Base-by-base conservation (phyloP, 257 asterid species). In the Pogostemon cablin region DNA sequence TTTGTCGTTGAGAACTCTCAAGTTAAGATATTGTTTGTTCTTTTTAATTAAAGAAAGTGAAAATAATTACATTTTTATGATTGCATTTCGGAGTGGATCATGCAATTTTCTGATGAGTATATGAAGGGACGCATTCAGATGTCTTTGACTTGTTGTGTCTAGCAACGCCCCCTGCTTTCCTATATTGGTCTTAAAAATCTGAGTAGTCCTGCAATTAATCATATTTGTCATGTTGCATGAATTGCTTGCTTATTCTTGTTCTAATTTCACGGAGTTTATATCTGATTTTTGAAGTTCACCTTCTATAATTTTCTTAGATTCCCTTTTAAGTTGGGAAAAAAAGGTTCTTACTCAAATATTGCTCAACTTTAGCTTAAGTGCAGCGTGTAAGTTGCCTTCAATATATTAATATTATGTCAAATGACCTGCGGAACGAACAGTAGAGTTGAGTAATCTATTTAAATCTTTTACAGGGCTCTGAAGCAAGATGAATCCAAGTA, bases 401-500 rank as follows among this genome's bases (percentile, higher is more conserved):
- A 0, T 20, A 52, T 11, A 9, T 42, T 64, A 17, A 39, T 77
- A 50, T 41, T 48, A 7, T 25, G 35, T 43, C 11, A 47, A 42
- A 46, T 57, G 38, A 53, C 20, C 56, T 55, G 42, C 11, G 64
- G 46, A 59, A 15, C 35, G 59, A 46, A 44, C 34, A 49, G 41
- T 8, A 43, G 34, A 44, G 4, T 67, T 70, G 20, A 56, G 43
- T 32, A 54, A 49, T 25, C 54, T 65, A 46, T 76, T 69, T 56
- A 32, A 72, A 43, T 69, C 68, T 72, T 68, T 50, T 79, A 38
- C 79, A 95, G 99, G 88, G 73, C 61, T 55, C 80, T 80, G 72
- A 91, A 88, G 85, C 98, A 88, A 77, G 99, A 95, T 42, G 99
- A 88, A 25, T 76, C 92, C 9, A 95, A 81, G 83, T 87, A 81